Evolutionary conservation across 306 rosid species (phyloP), one percentile per base, ranked within the genome.

Genomic region (Quercus bicolor): DNA sequence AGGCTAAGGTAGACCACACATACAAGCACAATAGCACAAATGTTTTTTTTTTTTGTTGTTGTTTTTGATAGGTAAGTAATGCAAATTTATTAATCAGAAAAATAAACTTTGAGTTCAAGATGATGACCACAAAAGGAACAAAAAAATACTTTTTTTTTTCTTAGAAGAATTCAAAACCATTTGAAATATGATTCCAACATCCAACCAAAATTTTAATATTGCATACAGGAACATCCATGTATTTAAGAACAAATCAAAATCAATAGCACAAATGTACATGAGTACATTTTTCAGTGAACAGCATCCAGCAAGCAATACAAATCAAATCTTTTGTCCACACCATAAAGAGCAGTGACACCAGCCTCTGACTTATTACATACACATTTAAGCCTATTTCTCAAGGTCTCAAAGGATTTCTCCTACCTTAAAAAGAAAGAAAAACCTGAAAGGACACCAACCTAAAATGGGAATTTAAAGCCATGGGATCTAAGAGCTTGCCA

Each of bases 1-100:
- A 14, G 68, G 68, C 45, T 68, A 70, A 78, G 80, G 73, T 78
- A 33, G 81, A 56, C 66, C 56, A 70, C 64, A 68, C 40, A 78
- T 33, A 70, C 72, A 79, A 65, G 70, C 40, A 73, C 34, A 72
- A 81, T 37, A 64, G 68, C 28, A 78, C 24, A 62, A 26, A 82
- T 48, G 65, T 64, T 40, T 8, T 40, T n/a, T n/a, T n/a, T 8
- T 40, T 8, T 2, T 40, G 45, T 40, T 8, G 45, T 40, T 40
- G 3, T 8, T 40, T 40, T 40, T 40, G 45, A 40, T 40, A 40
- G 45, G 45, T 40, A 40, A 40, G 12, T 8, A 2, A 40, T 40
- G 45, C 45, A 40, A 40, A 40, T 37, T 37, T 37, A 37, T 37
- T 37, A 8, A 37, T 37, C 45, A 7, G 45, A 37, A 37, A 37